Conservation (phyloP, 1,139 yeast genomes). For the Hansenula lynferdii region DNA sequence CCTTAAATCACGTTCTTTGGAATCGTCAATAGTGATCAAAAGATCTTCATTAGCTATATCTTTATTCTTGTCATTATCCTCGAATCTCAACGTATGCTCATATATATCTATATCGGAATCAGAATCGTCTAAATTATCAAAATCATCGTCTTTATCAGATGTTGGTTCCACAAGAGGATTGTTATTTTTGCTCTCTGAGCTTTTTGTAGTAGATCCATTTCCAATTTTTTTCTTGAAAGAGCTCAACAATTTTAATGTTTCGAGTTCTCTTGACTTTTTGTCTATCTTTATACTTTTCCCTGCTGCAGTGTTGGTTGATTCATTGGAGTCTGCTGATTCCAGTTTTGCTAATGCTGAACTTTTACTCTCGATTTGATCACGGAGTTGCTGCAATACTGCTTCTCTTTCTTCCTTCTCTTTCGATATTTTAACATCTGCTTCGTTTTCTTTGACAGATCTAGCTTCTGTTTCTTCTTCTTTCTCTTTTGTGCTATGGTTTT, state of each 20-base stretch:
- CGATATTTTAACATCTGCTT: too few species aligned
- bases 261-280: slow-evolving; percentile 2
- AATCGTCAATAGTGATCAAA: slow-evolving; percentile 21
- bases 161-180: not conserved
- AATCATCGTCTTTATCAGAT: slow-evolving; percentile 11
- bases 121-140: slow-evolving; percentile 18
- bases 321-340: slow-evolving; percentile 2
- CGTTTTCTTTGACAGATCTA: too few species aligned
- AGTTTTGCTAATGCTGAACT: too few species aligned
- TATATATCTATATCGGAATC: slow-evolving; percentile 17
- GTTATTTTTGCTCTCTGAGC: slow-evolving; percentile 1
- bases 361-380: too few species aligned
- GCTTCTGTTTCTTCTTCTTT: too few species aligned
- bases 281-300: not conserved
- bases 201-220: not conserved
- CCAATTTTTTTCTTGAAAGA: slow-evolving; percentile 17
- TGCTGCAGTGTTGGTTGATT: not conserved
- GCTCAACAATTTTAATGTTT: not conserved
- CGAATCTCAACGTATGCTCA: slow-evolving; percentile 21
- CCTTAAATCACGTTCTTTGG: slow-evolving; percentile 3
- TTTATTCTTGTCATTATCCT: slow-evolving; percentile 11
- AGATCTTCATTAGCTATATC: slow-evolving; percentile 19
- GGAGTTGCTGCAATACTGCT: too few species aligned
- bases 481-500: not conserved
- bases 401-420: too few species aligned